Base-by-base conservation (phyloP, 768 basidiomycete genomes). In the Rhodotorula paludigena region DNA sequence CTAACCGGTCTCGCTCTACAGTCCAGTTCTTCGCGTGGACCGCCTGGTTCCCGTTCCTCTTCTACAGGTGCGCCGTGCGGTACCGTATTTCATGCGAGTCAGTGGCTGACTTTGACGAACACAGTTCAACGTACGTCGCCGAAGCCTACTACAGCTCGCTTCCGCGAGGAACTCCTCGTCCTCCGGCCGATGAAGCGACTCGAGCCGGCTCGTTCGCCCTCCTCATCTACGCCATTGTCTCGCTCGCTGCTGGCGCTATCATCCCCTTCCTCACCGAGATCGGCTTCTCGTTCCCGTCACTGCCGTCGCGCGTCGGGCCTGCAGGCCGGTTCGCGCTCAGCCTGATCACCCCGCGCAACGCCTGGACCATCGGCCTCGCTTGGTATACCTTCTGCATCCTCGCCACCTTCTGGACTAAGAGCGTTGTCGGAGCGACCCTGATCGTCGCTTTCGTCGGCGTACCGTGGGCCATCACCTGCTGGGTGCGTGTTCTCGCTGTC, bases 381-480 rank as follows among this genome's bases (percentile, higher is more conserved):
- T 76, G 91, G 21, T 88, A 96, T 72, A 85, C 86, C 0, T 70
- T 76, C 0, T 88, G 87, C 74, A 94, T 96, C 90, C 81, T 86
- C 47, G 85, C 76, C 2, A 80, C 81, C 0, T 80, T 94, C 75
- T 79, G 90, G 84, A 15, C 52, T 8, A 51, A 20, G 5, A 28
- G n/a, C n/a, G 64, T 92, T 72, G 87, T 86, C 5, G 82, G 84
- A 15, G 85, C 90, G 25, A 91, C 88, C 1, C 63, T 86, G 20
- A 82, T 97, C 66, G 84, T 96, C 57, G 84, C 87, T 14, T 72
- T 89, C 20, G 87, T 87, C 12, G 94, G 94, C 0, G 87, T 96
- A 73, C 87, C 89, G n/a, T 96, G 89, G 90, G 91, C 92, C 10
- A 83, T 97, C 58, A 84, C 87, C 1, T 87, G 88, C 78, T 97